A percentile compares a stretch with the other conserved stretches of the same genome.
Evolutionary conservation across 2,329 filamentous ascomycete genomes (phyloP).

Genomic region (Botrytis pseudocinerea): DNA sequence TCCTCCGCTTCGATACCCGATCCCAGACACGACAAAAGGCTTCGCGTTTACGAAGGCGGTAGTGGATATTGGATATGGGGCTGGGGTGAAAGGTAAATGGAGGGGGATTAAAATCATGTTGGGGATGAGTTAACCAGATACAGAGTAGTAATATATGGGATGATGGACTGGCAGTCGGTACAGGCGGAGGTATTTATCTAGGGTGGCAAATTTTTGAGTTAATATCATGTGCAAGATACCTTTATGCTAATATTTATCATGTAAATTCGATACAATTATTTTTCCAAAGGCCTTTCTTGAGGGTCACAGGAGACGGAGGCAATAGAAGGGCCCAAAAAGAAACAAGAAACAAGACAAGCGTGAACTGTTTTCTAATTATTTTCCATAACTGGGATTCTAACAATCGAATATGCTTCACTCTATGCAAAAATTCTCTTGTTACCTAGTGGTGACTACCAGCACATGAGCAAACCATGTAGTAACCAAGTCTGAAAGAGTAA

Average conservation of each 20-base stretch:
- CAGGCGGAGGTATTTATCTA: background rate
- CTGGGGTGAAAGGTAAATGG: conserved; percentile 37
- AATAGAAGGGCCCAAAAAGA: background rate
- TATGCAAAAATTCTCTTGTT: background rate
- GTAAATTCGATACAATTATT: background rate
- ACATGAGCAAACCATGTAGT: background rate
- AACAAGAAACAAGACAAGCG: background rate
- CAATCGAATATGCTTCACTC: background rate
- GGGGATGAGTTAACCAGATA: conserved; percentile 27
- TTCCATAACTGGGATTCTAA: background rate
- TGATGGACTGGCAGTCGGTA: background rate
- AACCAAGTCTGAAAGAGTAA: background rate
- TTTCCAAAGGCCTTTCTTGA: background rate
- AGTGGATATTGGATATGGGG: conserved; percentile 61
- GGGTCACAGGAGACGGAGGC: background rate
- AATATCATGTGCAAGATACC: background rate
- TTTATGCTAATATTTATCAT: background rate
- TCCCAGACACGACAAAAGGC: conserved; percentile 62
- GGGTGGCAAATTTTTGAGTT: background rate
- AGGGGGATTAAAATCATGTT: conserved; percentile 39
- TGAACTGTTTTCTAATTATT: background rate
- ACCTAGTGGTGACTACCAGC: background rate
- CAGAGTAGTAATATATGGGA: background rate
- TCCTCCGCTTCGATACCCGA: conserved; percentile 76
- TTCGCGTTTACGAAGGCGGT: conserved; percentile 65